phyloP scores from a whole-genome alignment of 495 filamentous ascomycete genomes.

The Tuber calosporum region DNA sequence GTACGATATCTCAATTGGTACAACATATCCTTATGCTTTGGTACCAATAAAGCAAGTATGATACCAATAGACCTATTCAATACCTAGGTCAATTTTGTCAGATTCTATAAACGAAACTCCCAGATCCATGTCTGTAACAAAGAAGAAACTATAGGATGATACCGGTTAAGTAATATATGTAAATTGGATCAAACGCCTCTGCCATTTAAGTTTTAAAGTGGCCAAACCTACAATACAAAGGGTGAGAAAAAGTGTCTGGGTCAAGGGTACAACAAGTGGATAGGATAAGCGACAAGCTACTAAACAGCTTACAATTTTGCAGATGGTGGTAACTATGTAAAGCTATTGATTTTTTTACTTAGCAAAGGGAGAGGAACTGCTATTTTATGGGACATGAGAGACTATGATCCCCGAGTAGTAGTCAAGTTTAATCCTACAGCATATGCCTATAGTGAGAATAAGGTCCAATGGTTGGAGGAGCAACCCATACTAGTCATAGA shows the following conservation, averaged over 20 bases:
- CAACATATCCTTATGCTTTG: background rate
- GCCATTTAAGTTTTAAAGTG: constrained; percentile 9
- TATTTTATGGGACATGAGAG: background rate
- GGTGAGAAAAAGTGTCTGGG: constrained; percentile 3
- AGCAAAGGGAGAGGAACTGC: background rate
- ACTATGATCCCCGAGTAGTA: constrained; percentile 9
- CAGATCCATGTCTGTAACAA: too few species aligned
- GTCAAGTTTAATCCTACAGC: constrained; percentile 15
- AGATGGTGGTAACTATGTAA: background rate
- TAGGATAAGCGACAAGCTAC: constrained; percentile 12
- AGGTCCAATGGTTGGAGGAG: constrained; percentile 9
- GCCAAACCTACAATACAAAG: constrained; percentile 7
- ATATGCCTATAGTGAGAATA: background rate
- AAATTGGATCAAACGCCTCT: too few species aligned
- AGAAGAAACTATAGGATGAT: background rate
- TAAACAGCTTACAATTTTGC: constrained; percentile 7
- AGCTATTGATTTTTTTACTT: background rate
- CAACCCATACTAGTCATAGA: constrained; percentile 2
- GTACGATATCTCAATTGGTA: background rate
- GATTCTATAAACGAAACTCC: too few species aligned
- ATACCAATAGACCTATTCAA: background rate
- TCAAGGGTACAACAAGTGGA: background rate
- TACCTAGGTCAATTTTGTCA: background rate
- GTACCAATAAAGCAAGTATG: background rate
- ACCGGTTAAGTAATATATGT: background rate